These are phyloP conservation scores for Dendrothele bispora DNA, from an alignment of 768 basidiomycete genomes.

Conservation along the genomic window DNA sequence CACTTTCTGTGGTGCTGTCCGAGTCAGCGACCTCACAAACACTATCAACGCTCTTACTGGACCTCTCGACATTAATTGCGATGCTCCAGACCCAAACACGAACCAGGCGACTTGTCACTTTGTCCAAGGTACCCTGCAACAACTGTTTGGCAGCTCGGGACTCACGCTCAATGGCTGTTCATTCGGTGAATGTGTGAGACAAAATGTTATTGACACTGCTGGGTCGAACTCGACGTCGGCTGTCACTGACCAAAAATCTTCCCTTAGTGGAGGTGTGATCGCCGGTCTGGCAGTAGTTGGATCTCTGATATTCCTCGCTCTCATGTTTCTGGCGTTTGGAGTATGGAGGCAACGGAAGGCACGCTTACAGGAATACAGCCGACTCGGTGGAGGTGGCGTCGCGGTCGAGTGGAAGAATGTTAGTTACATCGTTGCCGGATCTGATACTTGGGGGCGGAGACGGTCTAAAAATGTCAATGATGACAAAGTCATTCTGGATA, in stretches of 20 bases:
- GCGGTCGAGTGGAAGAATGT: slow-evolving; percentile 69
- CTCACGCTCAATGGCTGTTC: slow-evolving; percentile 72
- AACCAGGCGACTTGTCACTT: slow-evolving; percentile 69
- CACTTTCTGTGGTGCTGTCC: slow-evolving; percentile 69
- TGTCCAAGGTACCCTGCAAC: slow-evolving; percentile 65
- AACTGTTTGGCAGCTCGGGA: slow-evolving; percentile 72
- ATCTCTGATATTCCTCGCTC: slow-evolving; percentile 52
- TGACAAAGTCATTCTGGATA: slow-evolving; percentile 69
- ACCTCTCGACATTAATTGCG: slow-evolving; percentile 68
- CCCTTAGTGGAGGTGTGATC: slow-evolving; percentile 81
- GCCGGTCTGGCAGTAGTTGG: slow-evolving; percentile 89
- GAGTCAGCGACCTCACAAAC: slow-evolving; percentile 46
- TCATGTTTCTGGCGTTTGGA: slow-evolving; percentile 64
- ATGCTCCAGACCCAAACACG: slow-evolving; percentile 39
- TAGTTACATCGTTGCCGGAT: slow-evolving; percentile 57
- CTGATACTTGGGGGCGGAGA: slow-evolving; percentile 12
- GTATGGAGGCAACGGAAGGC: slow-evolving; percentile 62
- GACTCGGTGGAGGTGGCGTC: slow-evolving; percentile 49
- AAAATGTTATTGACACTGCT: slow-evolving; percentile 69
- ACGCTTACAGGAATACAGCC: slow-evolving; percentile 39
- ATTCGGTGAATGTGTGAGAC: slow-evolving; percentile 88
- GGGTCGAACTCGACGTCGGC: slow-evolving; percentile 34
- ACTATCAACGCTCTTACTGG: slow-evolving; percentile 70
- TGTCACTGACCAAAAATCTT: slow-evolving; percentile 30
- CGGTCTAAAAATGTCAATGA: slow-evolving; percentile 26